Conservation (phyloP, 1,139 yeast genomes). For the Yamadazyma triangularis region DNA sequence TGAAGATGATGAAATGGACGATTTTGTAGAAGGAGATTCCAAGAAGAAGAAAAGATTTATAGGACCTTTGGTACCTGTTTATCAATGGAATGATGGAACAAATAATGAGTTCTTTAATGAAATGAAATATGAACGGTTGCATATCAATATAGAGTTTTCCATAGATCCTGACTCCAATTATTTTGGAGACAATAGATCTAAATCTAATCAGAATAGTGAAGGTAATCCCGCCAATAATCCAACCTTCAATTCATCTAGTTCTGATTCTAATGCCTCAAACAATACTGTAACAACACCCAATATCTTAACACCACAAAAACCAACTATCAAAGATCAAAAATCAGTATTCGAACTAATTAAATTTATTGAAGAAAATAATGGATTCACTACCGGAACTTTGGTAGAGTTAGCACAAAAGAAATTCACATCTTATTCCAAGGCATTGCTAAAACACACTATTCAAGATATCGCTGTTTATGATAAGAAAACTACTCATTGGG, state of each 20-base stretch:
- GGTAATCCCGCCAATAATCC: too few species aligned
- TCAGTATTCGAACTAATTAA: constrained; percentile 44
- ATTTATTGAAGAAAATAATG: constrained; percentile 54
- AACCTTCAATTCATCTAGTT: neutral
- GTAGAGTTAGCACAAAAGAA: constrained; percentile 71
- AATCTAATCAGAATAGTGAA: too few species aligned
- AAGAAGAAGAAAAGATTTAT: constrained; percentile 34
- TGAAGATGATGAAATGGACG: constrained; percentile 65
- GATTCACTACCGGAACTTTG: constrained; percentile 66
- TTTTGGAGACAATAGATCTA: constrained; percentile 29
- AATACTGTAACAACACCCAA: constrained; percentile 14
- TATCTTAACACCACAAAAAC: constrained; percentile 32
- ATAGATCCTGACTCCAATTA: constrained; percentile 61
- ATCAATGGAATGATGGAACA: constrained; percentile 37
- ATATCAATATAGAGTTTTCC: constrained; percentile 38
- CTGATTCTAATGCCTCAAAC: neutral
- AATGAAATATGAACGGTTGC: constrained; percentile 29
- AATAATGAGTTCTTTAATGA: constrained; percentile 27
- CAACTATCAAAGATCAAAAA: constrained; percentile 43
- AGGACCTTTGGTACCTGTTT: constrained; percentile 62
- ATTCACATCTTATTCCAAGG: constrained; percentile 57
- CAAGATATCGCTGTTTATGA: constrained; percentile 48
- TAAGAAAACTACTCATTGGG: constrained; percentile 36
- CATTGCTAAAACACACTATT: constrained; percentile 63
- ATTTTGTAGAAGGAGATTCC: constrained; percentile 57